Base-by-base conservation (phyloP, 2,329 filamentous ascomycete species). In the Arthrobotrys pseudoclavata region DNA sequence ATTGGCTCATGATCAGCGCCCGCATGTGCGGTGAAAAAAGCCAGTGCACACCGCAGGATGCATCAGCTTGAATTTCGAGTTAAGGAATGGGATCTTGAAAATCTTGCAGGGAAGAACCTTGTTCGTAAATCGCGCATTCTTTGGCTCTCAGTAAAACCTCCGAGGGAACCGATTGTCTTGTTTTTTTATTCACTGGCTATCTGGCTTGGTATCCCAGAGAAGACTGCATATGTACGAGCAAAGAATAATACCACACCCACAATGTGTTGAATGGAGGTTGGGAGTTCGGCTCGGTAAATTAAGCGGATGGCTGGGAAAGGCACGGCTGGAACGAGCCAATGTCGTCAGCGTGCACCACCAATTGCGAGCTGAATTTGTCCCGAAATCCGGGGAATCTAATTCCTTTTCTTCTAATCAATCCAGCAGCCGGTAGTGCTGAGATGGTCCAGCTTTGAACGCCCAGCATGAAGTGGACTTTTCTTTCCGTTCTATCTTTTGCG, bases 291-390 rank as follows among this genome's bases (percentile, higher is more conserved):
- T 62, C 63, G 63, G 61, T 34, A 74, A 74, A 75, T 63, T 69
- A 69, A 69, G 26, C 55, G 50, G 64, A 69, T 76, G 71, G 71
- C 71, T 76, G 71, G 71, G 71, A 18, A 75, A 22, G 4, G 3
- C 3, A 2, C 15, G 6, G 50, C 31, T 10, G 12, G 57, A 29
- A 42, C 57, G 6, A 12, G 29, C 48, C 29, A 57, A 64, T 76
- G 64, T 57, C 71, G 64, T 76, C 71, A 69, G 53, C 47, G 31
- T 63, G 47, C 63, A 48, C 34, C 55, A 40, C 24, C 48, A 45
- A 40, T 48, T 29, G 31, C 26, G 45, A 40, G 34, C 55, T 66
- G 45, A 47, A 53, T 31, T 66, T 20, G 24, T 7, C 5, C 20
- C 48, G n/a, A 55, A 57, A 57, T 40, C 26, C 7, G 26, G 47